Conservation (phyloP, 2,329 filamentous ascomycete genomes). For the Penicillium paneum region DNA sequence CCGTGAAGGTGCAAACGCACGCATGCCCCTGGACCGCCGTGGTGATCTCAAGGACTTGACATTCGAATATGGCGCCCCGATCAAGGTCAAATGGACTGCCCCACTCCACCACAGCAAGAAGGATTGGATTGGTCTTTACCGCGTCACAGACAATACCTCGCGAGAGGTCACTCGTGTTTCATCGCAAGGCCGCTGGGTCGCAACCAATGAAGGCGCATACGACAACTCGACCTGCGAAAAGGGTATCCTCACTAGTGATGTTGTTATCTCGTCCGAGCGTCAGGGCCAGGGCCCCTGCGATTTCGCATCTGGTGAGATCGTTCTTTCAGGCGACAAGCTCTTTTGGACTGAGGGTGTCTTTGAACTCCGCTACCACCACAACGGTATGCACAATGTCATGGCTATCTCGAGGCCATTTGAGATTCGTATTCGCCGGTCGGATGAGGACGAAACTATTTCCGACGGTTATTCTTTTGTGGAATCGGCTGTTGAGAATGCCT, state of each 20-base stretch:
- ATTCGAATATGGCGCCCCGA: constrained; percentile 85
- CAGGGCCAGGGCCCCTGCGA: constrained; percentile 52
- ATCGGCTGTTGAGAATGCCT: constrained; percentile 67
- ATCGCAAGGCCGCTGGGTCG: constrained; percentile 84
- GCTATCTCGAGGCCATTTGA: constrained; percentile 91
- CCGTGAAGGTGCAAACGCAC: constrained; percentile 69
- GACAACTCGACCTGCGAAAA: constrained; percentile 71
- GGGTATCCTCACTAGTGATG: constrained; percentile 70
- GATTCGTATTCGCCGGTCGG: constrained; percentile 76
- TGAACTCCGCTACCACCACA: constrained; percentile 95
- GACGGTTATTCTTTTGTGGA: constrained; percentile 61
- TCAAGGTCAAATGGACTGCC: constrained; percentile 86
- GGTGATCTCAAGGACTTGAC: constrained; percentile 68
- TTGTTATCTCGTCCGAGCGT: constrained; percentile 48
- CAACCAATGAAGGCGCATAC: constrained; percentile 72
- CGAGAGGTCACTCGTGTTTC: constrained; percentile 79
- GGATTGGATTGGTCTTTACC: constrained; percentile 96
- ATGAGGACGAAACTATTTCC: constrained; percentile 66
- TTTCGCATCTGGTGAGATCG: constrained; percentile 72
- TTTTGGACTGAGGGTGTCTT: constrained; percentile 98
- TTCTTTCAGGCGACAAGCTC: constrained; percentile 87
- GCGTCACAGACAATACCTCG: constrained; percentile 88
- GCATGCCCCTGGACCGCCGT: constrained; percentile 60
- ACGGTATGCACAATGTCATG: constrained; percentile 89
- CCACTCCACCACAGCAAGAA: constrained; percentile 81